A percentile compares a stretch with the other conserved stretches of the same genome.
These are phyloP conservation scores for Scytalidium sp. DNA, from an alignment of 2,329 filamentous ascomycete species.

Conservation along the genomic window DNA sequence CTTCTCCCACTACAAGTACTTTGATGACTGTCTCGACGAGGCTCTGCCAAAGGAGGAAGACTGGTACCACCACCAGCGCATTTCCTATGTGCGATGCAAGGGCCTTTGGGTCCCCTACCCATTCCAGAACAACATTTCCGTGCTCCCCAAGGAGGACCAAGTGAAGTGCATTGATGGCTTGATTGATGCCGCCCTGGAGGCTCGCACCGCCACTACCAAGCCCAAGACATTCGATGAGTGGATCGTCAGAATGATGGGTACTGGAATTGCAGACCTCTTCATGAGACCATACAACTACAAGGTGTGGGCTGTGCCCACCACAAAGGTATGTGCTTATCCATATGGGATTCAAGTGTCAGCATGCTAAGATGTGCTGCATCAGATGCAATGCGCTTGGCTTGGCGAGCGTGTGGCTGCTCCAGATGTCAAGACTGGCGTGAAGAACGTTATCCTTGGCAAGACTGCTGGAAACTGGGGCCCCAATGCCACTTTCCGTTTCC, in stretches of 20 bases:
- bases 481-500: constrained; percentile 98
- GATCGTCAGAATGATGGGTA: constrained; percentile 90
- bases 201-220: constrained; percentile 83
- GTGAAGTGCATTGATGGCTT: constrained; percentile 91
- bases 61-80: constrained; percentile 97
- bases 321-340: constrained; percentile 65
- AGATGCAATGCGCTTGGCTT: constrained; percentile 99
- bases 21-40: constrained; percentile 98
- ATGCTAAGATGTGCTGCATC: constrained; percentile 4
- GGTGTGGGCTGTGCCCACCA: constrained; percentile 98
- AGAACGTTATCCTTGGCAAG: constrained; percentile 95
- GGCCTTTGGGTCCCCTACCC: constrained; percentile 96
- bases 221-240: constrained; percentile 97
- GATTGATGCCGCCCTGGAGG: constrained; percentile 89
- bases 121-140: constrained; percentile 99
- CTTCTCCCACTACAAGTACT: constrained; percentile 88
- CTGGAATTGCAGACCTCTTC: constrained; percentile 89
- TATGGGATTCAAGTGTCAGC: neutral
- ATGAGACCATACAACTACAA: constrained; percentile 99
- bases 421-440: constrained; percentile 88
- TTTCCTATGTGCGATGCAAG: constrained; percentile 99
- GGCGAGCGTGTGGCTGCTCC: constrained; percentile 97
- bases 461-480: constrained; percentile 96
- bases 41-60: constrained; percentile 90
- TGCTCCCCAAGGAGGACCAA: constrained; percentile 96